Evolutionary conservation across 192 early-diverging fungal species (phyloP).

Genomic region (Mortierella hygrophila): DNA sequence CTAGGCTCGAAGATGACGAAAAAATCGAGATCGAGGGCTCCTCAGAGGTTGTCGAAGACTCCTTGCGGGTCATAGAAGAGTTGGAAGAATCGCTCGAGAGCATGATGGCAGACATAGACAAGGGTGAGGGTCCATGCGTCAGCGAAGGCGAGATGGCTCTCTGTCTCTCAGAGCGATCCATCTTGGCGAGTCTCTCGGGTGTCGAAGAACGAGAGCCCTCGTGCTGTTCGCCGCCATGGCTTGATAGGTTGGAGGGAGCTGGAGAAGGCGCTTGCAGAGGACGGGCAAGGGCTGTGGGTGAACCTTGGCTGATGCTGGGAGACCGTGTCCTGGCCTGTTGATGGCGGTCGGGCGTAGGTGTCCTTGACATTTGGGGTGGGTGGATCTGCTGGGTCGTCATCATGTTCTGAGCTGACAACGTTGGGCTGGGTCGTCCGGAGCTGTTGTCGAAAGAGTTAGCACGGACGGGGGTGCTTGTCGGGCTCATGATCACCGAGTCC

Average conservation of each 20-base stretch:
- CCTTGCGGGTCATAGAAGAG: neutral
- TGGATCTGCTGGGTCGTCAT: slow-evolving; percentile 39
- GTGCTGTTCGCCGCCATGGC: slow-evolving; percentile 35
- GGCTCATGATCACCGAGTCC: slow-evolving; percentile 50
- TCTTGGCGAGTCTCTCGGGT: slow-evolving; percentile 23
- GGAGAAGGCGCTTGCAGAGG: slow-evolving; percentile 45
- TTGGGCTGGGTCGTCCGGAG: slow-evolving; percentile 49
- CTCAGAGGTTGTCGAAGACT: slow-evolving; percentile 2
- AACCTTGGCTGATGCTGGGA: slow-evolving; percentile 31
- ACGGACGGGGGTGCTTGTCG: slow-evolving; percentile 26
- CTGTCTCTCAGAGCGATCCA: slow-evolving; percentile 35
- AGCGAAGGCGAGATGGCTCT: slow-evolving; percentile 41
- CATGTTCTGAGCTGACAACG: slow-evolving; percentile 32
- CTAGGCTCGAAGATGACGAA: neutral
- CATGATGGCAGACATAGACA: slow-evolving; percentile 47
- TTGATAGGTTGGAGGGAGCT: slow-evolving; percentile 45
- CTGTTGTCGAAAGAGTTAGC: slow-evolving; percentile 39
- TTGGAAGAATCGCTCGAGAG: neutral
- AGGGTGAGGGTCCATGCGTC: slow-evolving; percentile 50
- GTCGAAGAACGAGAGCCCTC: slow-evolving; percentile 45
- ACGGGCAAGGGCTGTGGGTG: slow-evolving; percentile 22
- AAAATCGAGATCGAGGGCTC: neutral
- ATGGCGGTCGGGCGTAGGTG: slow-evolving; percentile 48
- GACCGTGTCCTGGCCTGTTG: slow-evolving; percentile 23
- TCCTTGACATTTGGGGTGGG: slow-evolving; percentile 42